Conservation (phyloP, 805 yeast species). For the Vanderwaltozyma polyspora region DNA sequence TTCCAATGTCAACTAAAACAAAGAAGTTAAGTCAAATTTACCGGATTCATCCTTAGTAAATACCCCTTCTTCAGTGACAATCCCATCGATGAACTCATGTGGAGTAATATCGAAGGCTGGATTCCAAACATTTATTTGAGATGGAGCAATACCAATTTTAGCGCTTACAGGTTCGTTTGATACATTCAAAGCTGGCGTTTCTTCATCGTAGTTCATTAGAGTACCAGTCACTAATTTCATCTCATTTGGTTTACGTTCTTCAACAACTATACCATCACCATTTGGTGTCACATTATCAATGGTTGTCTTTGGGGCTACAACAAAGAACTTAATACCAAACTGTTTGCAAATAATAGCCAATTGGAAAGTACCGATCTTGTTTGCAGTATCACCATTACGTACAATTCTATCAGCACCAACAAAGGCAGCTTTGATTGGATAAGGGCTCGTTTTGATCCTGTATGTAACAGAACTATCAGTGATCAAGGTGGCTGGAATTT, state of each 20-base stretch:
- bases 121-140: slow-evolving; percentile 81
- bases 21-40: slow-evolving; percentile 34
- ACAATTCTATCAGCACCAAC: slow-evolving; percentile 96
- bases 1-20: too few species aligned
- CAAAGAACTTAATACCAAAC: slow-evolving; percentile 67
- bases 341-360: slow-evolving; percentile 60
- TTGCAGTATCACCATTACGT: slow-evolving; percentile 88
- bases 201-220: slow-evolving; percentile 28
- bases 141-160: slow-evolving; percentile 74
- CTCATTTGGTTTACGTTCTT: slow-evolving; percentile 76
- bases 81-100: slow-evolving; percentile 67
- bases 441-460: slow-evolving; percentile 34
- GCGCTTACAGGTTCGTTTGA: slow-evolving; percentile 27
- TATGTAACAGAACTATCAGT: slow-evolving; percentile 90
- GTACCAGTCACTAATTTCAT: slow-evolving; percentile 69
- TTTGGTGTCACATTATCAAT: slow-evolving; percentile 55
- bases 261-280: slow-evolving; percentile 75
- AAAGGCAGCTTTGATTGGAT: slow-evolving; percentile 78
- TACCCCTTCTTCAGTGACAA: slow-evolving; percentile 71
- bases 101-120: slow-evolving; percentile 96
- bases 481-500: slow-evolving; percentile 77
- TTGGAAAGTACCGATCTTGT: slow-evolving; percentile 92
- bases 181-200: slow-evolving; percentile 15
- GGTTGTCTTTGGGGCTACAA: slow-evolving; percentile 92
- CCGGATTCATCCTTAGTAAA: slow-evolving; percentile 42